Conservation (phyloP, 2,329 filamentous ascomycete genomes). For the Diplodia corticola region DNA sequence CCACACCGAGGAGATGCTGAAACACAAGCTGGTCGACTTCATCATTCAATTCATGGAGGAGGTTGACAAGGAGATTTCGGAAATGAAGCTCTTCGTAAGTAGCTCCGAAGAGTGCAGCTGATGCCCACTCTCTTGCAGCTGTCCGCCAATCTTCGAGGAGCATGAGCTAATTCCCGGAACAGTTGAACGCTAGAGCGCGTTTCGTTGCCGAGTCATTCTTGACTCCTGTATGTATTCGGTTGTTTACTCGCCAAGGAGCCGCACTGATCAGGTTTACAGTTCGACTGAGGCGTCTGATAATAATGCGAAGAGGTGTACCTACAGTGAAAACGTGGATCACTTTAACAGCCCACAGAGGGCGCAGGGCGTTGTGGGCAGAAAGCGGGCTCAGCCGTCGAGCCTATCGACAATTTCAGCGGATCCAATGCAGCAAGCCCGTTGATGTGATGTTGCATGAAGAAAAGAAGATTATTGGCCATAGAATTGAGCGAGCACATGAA, state of each 20-base stretch:
- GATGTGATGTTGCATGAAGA: conserved; percentile 11
- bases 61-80: conserved; percentile 99
- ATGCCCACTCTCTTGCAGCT: background rate
- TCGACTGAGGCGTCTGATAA: conserved; percentile 6
- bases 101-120: background rate
- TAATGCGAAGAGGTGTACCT: background rate
- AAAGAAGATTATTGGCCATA: background rate
- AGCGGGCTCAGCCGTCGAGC: background rate
- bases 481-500: conserved; percentile 1
- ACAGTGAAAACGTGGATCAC: background rate
- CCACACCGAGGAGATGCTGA: conserved; percentile 97
- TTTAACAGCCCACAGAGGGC: background rate
- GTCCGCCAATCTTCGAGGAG: background rate
- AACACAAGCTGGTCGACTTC: conserved; percentile 98
- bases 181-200: conserved; percentile 95
- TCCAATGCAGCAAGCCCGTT: background rate
- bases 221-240: conserved; percentile 67
- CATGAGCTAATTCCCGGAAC: conserved; percentile 18
- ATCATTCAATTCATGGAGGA: conserved; percentile 99
- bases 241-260: too few species aligned
- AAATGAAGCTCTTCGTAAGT: conserved; percentile 99
- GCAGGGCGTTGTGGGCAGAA: background rate
- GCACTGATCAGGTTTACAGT: conserved; percentile 1
- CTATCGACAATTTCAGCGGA: conserved; percentile 1
- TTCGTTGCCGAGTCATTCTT: conserved; percentile 98